Percentiles rank a stretch among this genome's conserved stretches.
These are phyloP conservation scores for Kluyveromyces sp. DNA, from an alignment of 1,139 yeast genomes.

Conservation along the genomic window DNA sequence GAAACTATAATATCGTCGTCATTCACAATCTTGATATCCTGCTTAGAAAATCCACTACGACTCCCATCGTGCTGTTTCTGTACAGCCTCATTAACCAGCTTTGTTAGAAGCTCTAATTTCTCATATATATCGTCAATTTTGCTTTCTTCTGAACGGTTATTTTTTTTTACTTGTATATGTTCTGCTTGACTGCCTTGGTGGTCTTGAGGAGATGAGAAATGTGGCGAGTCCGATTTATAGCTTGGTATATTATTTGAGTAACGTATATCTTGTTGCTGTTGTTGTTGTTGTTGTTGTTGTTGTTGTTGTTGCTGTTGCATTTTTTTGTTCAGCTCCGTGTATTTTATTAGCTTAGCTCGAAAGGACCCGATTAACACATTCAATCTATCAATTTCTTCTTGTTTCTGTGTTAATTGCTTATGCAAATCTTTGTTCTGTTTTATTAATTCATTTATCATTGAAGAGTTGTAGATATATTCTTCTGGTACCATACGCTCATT, in stretches of 20 bases:
- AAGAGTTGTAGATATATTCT: constrained; percentile 20
- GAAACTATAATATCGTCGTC: constrained; percentile 27
- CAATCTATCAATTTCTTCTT: constrained; percentile 20
- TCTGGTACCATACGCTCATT: constrained; percentile 21
- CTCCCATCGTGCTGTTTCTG: background rate
- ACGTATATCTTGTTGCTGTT: background rate
- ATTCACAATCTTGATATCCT: constrained; percentile 8
- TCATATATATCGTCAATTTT: constrained; percentile 15
- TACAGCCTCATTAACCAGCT: constrained; percentile 8
- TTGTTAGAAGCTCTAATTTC: constrained; percentile 16
- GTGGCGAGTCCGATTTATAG: background rate
- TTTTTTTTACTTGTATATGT: constrained; percentile 13
- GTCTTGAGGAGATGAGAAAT: background rate
- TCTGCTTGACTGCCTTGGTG: constrained; percentile 3
- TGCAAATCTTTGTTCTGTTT: constrained; percentile 21
- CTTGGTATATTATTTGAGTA: background rate
- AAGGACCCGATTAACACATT: constrained; percentile 21
- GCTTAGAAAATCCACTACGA: background rate
- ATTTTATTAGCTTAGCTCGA: constrained; percentile 21
- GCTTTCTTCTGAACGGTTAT: constrained; percentile 8
- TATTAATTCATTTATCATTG: constrained; percentile 20
- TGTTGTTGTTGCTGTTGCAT: constrained; percentile 9
- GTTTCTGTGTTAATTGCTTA: constrained; percentile 17
- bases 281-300: constrained; percentile 7
- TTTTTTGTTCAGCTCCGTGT: constrained; percentile 22